Evolutionary conservation across 2,329 filamentous ascomycete species (phyloP).

Genomic region (Clonostachys byssicola): DNA sequence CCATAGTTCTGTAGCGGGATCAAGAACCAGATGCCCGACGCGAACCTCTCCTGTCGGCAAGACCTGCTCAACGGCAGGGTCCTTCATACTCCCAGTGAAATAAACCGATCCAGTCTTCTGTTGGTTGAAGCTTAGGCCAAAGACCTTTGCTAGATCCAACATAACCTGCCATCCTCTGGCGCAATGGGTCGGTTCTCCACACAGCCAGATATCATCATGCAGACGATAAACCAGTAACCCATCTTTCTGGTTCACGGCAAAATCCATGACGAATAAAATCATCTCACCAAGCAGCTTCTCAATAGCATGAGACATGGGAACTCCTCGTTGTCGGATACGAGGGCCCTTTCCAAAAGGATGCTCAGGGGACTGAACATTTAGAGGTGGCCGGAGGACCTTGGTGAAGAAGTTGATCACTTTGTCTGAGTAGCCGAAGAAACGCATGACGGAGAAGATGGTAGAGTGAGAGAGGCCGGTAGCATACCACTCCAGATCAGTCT

Average conservation of each 20-base stretch:
- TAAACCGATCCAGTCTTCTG: neutral
- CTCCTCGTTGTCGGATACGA: neutral
- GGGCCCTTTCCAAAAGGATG: neutral
- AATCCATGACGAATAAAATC: conserved; percentile 23
- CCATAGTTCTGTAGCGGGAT: conserved; percentile 33
- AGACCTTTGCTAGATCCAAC: conserved; percentile 24
- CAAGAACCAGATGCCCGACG: neutral
- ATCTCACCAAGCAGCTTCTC: neutral
- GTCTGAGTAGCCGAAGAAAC: conserved; percentile 45
- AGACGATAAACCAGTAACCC: conserved; percentile 51
- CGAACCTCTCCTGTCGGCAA: neutral
- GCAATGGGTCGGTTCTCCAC: conserved; percentile 31
- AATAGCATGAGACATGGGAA: neutral
- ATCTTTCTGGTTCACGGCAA: conserved; percentile 49
- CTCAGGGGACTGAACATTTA: neutral
- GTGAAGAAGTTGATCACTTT: conserved; percentile 16
- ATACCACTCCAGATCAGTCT: conserved; percentile 55
- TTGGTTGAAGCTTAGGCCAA: neutral
- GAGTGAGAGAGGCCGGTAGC: conserved; percentile 51
- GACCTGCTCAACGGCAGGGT: neutral
- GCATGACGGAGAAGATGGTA: conserved; percentile 47
- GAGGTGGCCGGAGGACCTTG: neutral
- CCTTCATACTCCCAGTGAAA: neutral
- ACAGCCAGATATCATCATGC: conserved; percentile 48
- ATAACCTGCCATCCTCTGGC: conserved; percentile 36